Conservation (phyloP, 805 yeast species). For the Isabelozyma pseudorhagii region DNA sequence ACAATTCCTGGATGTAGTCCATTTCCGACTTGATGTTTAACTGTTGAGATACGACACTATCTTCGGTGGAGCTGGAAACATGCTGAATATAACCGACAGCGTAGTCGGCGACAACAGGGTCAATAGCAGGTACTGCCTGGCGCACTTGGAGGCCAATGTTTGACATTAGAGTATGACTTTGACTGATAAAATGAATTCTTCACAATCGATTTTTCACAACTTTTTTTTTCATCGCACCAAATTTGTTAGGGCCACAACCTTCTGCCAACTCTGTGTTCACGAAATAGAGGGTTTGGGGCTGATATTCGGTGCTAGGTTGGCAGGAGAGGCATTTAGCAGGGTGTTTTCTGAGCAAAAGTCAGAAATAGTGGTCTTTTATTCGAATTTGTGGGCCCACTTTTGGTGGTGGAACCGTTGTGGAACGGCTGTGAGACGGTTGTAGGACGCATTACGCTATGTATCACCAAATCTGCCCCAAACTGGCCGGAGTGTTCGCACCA, state of each 20-base stretch:
- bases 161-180: conserved; percentile 25
- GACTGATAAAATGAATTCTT: neutral
- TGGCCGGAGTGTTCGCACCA: no score
- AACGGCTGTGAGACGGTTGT: no score
- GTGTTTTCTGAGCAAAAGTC: no score
- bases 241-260: no score
- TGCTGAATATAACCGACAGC: conserved; percentile 90
- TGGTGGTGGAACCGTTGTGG: no score
- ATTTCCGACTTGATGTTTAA: conserved; percentile 68
- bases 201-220: neutral
- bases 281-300: no score
- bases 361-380: no score
- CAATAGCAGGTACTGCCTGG: conserved; percentile 82
- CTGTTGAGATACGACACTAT: conserved; percentile 75
- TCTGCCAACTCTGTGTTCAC: no score
- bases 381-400: no score
- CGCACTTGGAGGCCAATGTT: conserved; percentile 59
- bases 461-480: no score
- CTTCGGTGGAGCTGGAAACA: conserved; percentile 72
- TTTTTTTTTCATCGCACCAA: neutral
- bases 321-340: no score
- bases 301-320: neutral
- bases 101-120: conserved; percentile 82
- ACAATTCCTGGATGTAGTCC: conserved; percentile 58
- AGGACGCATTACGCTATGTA: no score